Percentiles rank a stretch among this genome's conserved stretches.
These are phyloP conservation scores for Boletus edulis DNA, from an alignment of 768 basidiomycete species.

Conservation along the genomic window DNA sequence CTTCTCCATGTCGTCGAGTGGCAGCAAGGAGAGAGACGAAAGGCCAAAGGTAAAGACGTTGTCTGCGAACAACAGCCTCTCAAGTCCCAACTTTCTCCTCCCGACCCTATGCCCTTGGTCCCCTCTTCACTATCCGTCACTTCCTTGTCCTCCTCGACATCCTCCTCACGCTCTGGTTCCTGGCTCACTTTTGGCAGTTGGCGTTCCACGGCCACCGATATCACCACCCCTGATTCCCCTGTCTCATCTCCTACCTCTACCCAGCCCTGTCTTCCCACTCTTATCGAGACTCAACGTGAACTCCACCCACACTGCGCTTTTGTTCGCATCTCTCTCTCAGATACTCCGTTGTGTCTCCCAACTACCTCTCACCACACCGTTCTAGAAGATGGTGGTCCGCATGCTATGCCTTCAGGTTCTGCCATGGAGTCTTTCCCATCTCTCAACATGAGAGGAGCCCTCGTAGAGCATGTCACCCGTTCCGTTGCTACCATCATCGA, in stretches of 20 bases:
- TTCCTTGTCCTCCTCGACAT: slow-evolving; percentile 26
- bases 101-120: slow-evolving; percentile 16
- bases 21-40: slow-evolving; percentile 38
- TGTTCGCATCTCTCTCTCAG: slow-evolving; percentile 34
- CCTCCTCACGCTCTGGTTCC: slow-evolving; percentile 37
- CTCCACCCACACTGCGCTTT: slow-evolving; percentile 36
- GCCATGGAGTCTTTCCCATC: background rate
- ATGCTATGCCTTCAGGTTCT: slow-evolving; percentile 6
- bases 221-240: slow-evolving; percentile 34
- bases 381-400: slow-evolving; percentile 18
- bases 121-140: slow-evolving; percentile 23
- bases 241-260: slow-evolving; percentile 31
- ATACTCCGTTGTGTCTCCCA: slow-evolving; percentile 34
- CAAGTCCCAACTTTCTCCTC: slow-evolving; percentile 7
- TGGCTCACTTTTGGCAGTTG: slow-evolving; percentile 45
- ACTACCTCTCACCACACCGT: slow-evolving; percentile 1
- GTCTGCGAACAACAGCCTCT: slow-evolving; percentile 27
- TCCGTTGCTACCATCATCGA: slow-evolving; percentile 45
- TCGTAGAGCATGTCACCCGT: slow-evolving; percentile 31
- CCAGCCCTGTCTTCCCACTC: slow-evolving; percentile 29
- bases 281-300: slow-evolving; percentile 31
- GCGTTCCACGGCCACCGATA: slow-evolving; percentile 37
- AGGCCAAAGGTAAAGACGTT: slow-evolving; percentile 40
- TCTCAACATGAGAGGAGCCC: slow-evolving; percentile 5
- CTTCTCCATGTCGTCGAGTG: slow-evolving; percentile 44